These are phyloP conservation scores for Fusarium sp. DNA, from an alignment of 2,329 filamentous ascomycete species.

Conservation along the genomic window DNA sequence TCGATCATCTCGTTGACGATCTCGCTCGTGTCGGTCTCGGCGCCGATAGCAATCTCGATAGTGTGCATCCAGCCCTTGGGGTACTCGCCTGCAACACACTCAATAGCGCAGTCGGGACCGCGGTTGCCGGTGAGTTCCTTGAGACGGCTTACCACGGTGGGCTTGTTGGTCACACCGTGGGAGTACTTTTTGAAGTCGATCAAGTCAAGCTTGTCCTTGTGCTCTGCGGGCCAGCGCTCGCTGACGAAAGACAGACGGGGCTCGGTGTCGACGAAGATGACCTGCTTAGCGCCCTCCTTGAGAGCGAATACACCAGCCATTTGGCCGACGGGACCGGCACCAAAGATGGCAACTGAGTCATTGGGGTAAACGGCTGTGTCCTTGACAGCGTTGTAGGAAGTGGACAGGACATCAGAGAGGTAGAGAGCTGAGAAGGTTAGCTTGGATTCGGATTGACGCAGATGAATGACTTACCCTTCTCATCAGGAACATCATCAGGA, in stretches of 20 bases:
- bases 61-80: slow-evolving; percentile 71
- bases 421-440: slow-evolving; percentile 64
- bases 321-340: slow-evolving; percentile 88
- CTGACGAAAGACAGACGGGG: slow-evolving; percentile 77
- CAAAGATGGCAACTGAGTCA: slow-evolving; percentile 85
- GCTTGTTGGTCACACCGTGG: slow-evolving; percentile 67
- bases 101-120: slow-evolving; percentile 80
- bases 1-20: slow-evolving; percentile 84
- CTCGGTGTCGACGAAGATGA: slow-evolving; percentile 84
- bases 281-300: slow-evolving; percentile 76
- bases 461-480: slow-evolving; percentile 67
- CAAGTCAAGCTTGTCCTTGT: slow-evolving; percentile 69
- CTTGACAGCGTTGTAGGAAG: slow-evolving; percentile 84
- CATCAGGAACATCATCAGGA: slow-evolving; percentile 83
- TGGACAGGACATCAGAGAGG: slow-evolving; percentile 83
- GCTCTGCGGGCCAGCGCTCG: slow-evolving; percentile 65
- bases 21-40: slow-evolving; percentile 88
- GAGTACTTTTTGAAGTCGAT: slow-evolving; percentile 75
- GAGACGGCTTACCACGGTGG: slow-evolving; percentile 76
- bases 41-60: slow-evolving; percentile 69
- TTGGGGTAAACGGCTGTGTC: slow-evolving; percentile 84
- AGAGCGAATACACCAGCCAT: slow-evolving; percentile 83
- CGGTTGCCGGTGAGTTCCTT: slow-evolving; percentile 79
- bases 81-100: slow-evolving; percentile 73
- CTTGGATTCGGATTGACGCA: no score